Conservation (phyloP, 192 early-diverging fungal species). For the Rhizoclosmatium globosum region DNA sequence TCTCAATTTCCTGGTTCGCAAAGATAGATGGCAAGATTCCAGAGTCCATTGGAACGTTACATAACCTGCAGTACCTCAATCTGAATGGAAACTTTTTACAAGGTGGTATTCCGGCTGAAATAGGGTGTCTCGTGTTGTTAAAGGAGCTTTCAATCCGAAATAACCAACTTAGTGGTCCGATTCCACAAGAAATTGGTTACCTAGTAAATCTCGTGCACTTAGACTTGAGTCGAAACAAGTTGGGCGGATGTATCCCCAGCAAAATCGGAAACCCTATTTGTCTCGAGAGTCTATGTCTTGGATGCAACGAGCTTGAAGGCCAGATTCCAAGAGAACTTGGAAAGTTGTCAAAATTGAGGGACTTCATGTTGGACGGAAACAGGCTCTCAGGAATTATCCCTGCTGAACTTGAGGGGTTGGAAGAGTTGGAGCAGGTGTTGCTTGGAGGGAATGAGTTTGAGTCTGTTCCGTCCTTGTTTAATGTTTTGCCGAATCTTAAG, state of each 20-base stretch:
- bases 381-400: background rate
- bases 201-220: background rate
- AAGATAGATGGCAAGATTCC: background rate
- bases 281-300: background rate
- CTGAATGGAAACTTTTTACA: background rate
- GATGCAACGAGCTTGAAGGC: background rate
- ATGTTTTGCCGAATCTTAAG: background rate
- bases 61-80: background rate
- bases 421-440: background rate
- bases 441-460: background rate
- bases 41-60: background rate
- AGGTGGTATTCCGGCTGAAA: background rate
- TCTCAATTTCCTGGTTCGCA: background rate
- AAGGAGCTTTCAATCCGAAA: background rate
- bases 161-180: background rate
- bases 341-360: background rate
- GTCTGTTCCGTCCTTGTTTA: background rate
- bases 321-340: background rate
- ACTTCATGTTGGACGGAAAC: background rate
- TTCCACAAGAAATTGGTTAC: background rate
- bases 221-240: background rate
- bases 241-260: background rate
- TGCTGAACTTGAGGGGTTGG: background rate
- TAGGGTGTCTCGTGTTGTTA: background rate
- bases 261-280: background rate